Percentiles rank a stretch among this genome's conserved stretches.
Conservation (phyloP, 2,329 filamentous ascomycete species). For the Rhynchosporium graminicola region DNA sequence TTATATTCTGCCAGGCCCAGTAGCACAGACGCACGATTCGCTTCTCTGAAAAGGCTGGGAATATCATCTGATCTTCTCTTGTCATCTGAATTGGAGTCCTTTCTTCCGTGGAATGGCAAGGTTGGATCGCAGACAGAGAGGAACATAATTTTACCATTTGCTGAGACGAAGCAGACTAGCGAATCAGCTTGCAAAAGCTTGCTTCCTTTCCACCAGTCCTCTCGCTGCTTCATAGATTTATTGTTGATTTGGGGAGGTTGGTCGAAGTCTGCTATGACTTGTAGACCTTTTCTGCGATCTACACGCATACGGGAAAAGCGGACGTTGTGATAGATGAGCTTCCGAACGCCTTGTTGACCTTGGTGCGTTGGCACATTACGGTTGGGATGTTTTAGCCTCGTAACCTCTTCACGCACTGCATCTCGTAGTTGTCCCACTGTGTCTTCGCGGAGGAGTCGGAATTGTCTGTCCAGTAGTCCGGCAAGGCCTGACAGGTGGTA, state of each 20-base stretch:
- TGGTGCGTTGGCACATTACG: slow-evolving; percentile 43
- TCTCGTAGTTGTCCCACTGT: slow-evolving; percentile 55
- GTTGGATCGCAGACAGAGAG: slow-evolving; percentile 43
- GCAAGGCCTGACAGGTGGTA: slow-evolving; percentile 48
- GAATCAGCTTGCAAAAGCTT: slow-evolving; percentile 52
- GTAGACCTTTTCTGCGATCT: slow-evolving; percentile 44
- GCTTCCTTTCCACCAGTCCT: slow-evolving; percentile 52
- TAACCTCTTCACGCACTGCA: slow-evolving; percentile 46
- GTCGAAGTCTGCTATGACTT: slow-evolving; percentile 48
- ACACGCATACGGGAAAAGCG: slow-evolving; percentile 28
- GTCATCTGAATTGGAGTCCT: slow-evolving; percentile 26
- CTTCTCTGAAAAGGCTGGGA: slow-evolving; percentile 35
- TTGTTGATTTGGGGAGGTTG: slow-evolving; percentile 44
- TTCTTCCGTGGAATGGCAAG: slow-evolving; percentile 19
- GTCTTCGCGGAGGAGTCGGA: slow-evolving; percentile 57
- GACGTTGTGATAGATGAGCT: slow-evolving; percentile 31
- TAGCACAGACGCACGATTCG: slow-evolving; percentile 36
- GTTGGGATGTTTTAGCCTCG: slow-evolving; percentile 40
- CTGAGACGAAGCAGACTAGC: slow-evolving; percentile 51
- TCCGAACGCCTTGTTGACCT: slow-evolving; percentile 43
- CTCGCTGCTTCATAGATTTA: slow-evolving; percentile 38
- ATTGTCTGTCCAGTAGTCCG: slow-evolving; percentile 56
- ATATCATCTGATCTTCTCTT: slow-evolving; percentile 25
- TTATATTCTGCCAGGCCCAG: slow-evolving; percentile 38
- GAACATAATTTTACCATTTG: slow-evolving; percentile 45